A percentile compares a stretch with the other conserved stretches of the same genome.
These are phyloP conservation scores for Wickerhamiella allomyrinae DNA, from an alignment of 805 yeast genomes.

Conservation along the genomic window DNA sequence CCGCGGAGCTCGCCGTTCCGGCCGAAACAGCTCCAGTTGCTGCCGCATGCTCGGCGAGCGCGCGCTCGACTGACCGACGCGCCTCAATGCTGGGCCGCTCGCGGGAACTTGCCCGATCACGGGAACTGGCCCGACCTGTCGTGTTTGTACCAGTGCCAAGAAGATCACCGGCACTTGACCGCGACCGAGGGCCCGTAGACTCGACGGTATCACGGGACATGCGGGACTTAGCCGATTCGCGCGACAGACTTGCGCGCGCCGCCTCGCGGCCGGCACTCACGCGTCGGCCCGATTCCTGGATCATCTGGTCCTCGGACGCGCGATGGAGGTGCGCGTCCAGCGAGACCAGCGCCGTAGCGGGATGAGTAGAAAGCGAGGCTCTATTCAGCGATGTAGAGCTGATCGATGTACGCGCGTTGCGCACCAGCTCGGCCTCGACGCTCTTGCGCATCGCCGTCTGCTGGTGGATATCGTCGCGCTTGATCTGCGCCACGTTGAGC, in stretches of 20 bases:
- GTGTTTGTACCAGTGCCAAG: no score
- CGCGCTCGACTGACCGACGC: slow-evolving; percentile 2
- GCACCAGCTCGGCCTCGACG: slow-evolving; percentile 44
- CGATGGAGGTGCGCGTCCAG: slow-evolving; percentile 13
- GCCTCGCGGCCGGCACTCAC: slow-evolving; percentile 3
- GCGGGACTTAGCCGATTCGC: not conserved
- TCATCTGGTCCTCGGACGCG: slow-evolving; percentile 11
- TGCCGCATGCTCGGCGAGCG: slow-evolving; percentile 1
- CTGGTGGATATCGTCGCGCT: slow-evolving; percentile 46
- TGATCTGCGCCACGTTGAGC: slow-evolving; percentile 43
- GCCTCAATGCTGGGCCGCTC: not conserved
- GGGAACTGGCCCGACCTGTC: no score
- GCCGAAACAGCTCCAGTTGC: not conserved
- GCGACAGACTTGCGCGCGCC: not conserved
- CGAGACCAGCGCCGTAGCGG: slow-evolving; percentile 6
- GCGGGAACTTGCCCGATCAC: no score
- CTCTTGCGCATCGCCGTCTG: slow-evolving; percentile 49
- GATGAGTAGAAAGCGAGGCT: slow-evolving; percentile 2
- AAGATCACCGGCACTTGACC: no score
- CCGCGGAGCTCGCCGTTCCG: not conserved
- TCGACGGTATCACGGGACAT: no score
- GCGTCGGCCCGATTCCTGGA: slow-evolving; percentile 16
- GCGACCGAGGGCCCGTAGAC: no score
- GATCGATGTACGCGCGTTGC: slow-evolving; percentile 1
- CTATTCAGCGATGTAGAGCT: slow-evolving; percentile 2